Evolutionary conservation across 2,329 filamentous ascomycete genomes (phyloP).

Genomic region (Orbilia blumenaviensis): DNA sequence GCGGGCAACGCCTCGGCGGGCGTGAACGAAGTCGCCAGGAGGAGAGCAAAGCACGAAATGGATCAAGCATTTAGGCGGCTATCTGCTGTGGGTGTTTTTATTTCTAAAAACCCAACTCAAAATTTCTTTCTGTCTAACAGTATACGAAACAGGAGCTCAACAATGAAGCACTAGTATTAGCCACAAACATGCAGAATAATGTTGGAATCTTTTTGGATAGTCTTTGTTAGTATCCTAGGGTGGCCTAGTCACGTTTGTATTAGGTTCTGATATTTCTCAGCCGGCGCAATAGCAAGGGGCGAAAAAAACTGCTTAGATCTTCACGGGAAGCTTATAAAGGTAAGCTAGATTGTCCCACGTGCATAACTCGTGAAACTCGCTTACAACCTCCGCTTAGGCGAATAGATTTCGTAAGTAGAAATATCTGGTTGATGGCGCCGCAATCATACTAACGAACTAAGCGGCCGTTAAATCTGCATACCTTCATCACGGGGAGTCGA

Average conservation of each 20-base stretch:
- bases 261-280: background rate
- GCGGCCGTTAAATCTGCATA: slow-evolving; percentile 14
- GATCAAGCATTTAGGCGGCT: background rate
- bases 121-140: background rate
- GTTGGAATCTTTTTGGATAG: background rate
- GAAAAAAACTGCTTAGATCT: background rate
- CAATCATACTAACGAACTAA: background rate
- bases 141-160: background rate
- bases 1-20: background rate
- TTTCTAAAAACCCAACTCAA: background rate
- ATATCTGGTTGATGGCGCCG: background rate
- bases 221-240: background rate
- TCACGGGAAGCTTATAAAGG: background rate
- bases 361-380: background rate
- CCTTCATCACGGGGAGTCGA: background rate
- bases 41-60: background rate
- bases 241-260: background rate
- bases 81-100: background rate
- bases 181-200: background rate
- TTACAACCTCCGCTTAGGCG: background rate
- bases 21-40: background rate
- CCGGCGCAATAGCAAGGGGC: background rate
- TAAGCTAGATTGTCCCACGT: background rate
- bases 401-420: background rate
- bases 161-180: background rate